Conservation (phyloP, 1,284 basidiomycete genomes). For the Phaffia rhodozyma region DNA sequence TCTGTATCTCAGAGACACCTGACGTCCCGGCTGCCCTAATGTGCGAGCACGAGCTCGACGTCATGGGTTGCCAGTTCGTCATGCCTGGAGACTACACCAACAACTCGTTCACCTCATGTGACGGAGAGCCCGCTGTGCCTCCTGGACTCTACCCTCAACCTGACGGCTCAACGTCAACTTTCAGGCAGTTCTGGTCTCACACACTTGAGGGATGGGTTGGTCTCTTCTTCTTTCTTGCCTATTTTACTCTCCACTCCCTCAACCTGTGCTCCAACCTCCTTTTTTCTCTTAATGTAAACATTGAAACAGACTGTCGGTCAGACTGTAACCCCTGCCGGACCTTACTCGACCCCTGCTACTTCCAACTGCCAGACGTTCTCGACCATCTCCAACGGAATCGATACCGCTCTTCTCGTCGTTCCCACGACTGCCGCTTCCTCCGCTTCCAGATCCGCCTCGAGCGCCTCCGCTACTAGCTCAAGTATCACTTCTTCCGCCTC, state of each 20-base stretch:
- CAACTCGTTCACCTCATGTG: constrained; percentile 36
- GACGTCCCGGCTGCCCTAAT: constrained; percentile 11
- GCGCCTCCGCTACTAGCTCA: constrained; percentile 20
- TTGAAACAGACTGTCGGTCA: constrained; percentile 32
- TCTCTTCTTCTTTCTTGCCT: background rate
- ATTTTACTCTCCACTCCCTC: background rate
- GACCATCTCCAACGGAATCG: constrained; percentile 25
- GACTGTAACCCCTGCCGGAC: constrained; percentile 8
- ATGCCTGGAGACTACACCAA: constrained; percentile 38
- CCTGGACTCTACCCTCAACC: constrained; percentile 33
- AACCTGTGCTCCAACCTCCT: background rate
- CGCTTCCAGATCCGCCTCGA: constrained; percentile 20
- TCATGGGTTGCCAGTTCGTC: constrained; percentile 33
- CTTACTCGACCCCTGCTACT: constrained; percentile 32
- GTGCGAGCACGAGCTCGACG: constrained; percentile 34
- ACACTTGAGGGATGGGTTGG: background rate
- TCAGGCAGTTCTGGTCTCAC: constrained; percentile 30
- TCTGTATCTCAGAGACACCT: constrained; percentile 42
- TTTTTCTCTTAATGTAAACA: constrained; percentile 24
- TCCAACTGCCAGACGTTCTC: constrained; percentile 35
- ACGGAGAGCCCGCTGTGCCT: constrained; percentile 35
- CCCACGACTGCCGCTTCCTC: constrained; percentile 16
- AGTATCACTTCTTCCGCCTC: constrained; percentile 15
- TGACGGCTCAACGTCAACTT: constrained; percentile 34
- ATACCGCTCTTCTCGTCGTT: constrained; percentile 12